A percentile compares a stretch with the other conserved stretches of the same genome.
phyloP scores from a whole-genome alignment of 345 rosid genomes.

The Lumnitzera racemosa region DNA sequence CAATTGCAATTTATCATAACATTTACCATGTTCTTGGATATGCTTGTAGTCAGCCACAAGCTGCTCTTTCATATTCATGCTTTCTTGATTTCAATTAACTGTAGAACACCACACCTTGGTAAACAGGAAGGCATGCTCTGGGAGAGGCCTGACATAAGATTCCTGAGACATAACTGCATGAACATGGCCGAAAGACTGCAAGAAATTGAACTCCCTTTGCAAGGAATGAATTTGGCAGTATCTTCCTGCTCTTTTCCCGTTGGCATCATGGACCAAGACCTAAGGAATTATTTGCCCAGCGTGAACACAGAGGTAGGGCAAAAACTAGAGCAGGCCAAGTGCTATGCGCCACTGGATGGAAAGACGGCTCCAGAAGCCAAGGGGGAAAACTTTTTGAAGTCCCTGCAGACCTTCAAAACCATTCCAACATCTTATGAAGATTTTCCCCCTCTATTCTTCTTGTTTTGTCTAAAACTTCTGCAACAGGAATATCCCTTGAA shows the following conservation, averaged over 20 bases:
- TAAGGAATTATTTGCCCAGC: constrained; percentile 17
- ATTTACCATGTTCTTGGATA: too few species aligned
- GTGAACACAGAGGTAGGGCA: constrained; percentile 20
- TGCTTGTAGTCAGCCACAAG: too few species aligned
- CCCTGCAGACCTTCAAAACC: constrained; percentile 14
- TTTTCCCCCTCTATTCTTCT: constrained; percentile 43
- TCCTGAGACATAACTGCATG: constrained; percentile 16
- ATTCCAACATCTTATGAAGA: constrained; percentile 23
- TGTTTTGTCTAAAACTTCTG: constrained; percentile 46
- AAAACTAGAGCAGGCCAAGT: constrained; percentile 26
- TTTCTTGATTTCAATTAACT: not conserved
- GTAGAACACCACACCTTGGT: not conserved
- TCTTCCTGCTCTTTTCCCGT: constrained; percentile 40
- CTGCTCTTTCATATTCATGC: not conserved
- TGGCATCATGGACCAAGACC: constrained; percentile 26
- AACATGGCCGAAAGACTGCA: constrained; percentile 25
- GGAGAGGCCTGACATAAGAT: constrained; percentile 51
- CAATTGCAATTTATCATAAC: too few species aligned
- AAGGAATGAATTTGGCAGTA: constrained; percentile 54
- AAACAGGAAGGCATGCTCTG: constrained; percentile 42
- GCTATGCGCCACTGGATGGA: constrained; percentile 15
- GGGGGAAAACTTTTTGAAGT: constrained; percentile 8
- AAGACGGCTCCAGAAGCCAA: constrained; percentile 25
- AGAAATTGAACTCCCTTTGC: constrained; percentile 35
- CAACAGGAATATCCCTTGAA: constrained; percentile 22